These are phyloP conservation scores for Candida maltosa DNA, from an alignment of 805 yeast species.

Conservation along the genomic window DNA sequence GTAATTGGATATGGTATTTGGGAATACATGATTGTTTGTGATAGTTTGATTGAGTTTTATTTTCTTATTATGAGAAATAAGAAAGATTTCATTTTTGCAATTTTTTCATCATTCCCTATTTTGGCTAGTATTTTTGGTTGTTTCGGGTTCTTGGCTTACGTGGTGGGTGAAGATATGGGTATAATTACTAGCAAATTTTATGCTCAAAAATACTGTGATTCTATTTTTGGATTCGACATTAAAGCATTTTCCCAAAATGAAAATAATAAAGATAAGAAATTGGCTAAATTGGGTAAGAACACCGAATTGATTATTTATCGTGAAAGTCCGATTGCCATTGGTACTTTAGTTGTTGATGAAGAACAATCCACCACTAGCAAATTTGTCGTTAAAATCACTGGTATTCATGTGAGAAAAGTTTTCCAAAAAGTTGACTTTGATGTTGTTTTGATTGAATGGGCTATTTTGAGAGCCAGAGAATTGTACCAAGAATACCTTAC, in stretches of 20 bases:
- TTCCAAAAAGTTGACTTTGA: conserved; percentile 63
- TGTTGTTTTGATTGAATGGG: conserved; percentile 62
- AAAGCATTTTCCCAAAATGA: conserved; percentile 38
- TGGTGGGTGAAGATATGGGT: conserved; percentile 48
- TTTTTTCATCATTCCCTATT: conserved; percentile 33
- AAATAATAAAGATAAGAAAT: conserved; percentile 20
- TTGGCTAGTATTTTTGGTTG: conserved; percentile 33
- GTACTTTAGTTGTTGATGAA: conserved; percentile 42
- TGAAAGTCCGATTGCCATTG: conserved; percentile 67
- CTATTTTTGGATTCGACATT: conserved; percentile 52
- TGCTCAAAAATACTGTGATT: conserved; percentile 18
- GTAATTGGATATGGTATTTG: conserved; percentile 18
- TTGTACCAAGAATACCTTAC: conserved; percentile 30
- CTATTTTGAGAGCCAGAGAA: conserved; percentile 44
- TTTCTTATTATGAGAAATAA: conserved; percentile 15
- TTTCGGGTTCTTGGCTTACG: conserved; percentile 35
- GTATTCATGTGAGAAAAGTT: conserved; percentile 64
- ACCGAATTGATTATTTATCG: conserved; percentile 60
- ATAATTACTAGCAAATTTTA: conserved; percentile 28
- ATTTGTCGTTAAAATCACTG: conserved; percentile 51
- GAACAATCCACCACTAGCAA: conserved; percentile 37
- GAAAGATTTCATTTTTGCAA: conserved; percentile 20
- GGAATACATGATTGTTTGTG: conserved; percentile 30
- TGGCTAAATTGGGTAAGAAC: conserved; percentile 39
- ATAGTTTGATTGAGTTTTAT: conserved; percentile 26